phyloP scores from a whole-genome alignment of 2,329 filamentous ascomycete species.

The Fusarium irregulare region DNA sequence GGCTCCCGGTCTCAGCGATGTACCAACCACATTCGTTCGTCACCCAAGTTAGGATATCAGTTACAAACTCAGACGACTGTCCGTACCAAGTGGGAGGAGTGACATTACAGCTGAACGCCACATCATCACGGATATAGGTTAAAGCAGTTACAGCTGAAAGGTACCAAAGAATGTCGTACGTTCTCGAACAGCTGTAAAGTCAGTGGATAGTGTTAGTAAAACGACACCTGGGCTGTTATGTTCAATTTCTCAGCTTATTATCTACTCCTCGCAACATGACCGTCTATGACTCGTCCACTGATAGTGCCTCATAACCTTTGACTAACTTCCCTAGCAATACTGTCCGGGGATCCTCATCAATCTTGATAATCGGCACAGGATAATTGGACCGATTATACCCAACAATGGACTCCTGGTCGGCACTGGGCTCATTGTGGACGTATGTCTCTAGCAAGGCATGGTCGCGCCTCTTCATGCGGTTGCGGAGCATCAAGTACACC shows the following conservation, averaged over 20 bases:
- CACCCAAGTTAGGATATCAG: no score
- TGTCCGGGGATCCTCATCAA: not conserved
- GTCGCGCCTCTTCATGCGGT: not conserved
- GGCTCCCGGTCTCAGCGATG: no score
- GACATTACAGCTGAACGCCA: not conserved
- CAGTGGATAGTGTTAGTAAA: no score
- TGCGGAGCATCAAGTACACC: not conserved
- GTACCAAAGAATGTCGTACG: not conserved
- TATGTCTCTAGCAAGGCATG: not conserved
- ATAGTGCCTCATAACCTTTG: not conserved
- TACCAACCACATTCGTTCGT: no score
- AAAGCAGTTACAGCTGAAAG: not conserved
- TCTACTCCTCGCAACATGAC: accelerated
- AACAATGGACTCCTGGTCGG: not conserved
- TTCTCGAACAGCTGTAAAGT: accelerated
- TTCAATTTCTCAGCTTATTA: not conserved
- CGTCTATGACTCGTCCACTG: not conserved
- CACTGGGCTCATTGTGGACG: not conserved
- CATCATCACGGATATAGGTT: not conserved
- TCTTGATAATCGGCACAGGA: not conserved
- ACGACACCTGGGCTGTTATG: no score
- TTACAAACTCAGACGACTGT: not conserved
- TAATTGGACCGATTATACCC: not conserved
- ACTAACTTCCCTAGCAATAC: not conserved
- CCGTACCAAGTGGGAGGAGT: not conserved